Conservation (phyloP, 1,139 yeast species). For the Ogataea hybrid region DNA sequence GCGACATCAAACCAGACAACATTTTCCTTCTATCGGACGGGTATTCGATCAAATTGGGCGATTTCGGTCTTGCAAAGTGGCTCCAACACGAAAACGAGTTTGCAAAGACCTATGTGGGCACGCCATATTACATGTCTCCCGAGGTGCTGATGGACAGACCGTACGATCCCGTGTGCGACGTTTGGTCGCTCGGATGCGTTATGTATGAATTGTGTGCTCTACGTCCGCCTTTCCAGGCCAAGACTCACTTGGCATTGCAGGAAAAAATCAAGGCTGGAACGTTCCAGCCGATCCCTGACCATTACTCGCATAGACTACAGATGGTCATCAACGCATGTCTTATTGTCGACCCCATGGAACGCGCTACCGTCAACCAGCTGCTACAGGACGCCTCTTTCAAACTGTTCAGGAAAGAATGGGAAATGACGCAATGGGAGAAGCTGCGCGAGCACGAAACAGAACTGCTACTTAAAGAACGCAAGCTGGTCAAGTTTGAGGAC, state of each 20-base stretch:
- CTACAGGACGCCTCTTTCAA: constrained; percentile 75
- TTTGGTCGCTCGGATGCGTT: constrained; percentile 82
- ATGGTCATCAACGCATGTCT: constrained; percentile 77
- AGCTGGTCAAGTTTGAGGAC: constrained; percentile 37
- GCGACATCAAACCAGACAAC: constrained; percentile 92
- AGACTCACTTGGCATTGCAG: constrained; percentile 81
- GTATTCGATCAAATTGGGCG: constrained; percentile 51
- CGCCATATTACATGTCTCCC: constrained; percentile 89
- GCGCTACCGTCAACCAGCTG: constrained; percentile 79
- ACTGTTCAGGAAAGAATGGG: constrained; percentile 78
- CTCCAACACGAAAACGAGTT: constrained; percentile 66
- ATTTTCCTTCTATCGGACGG: constrained; percentile 66
- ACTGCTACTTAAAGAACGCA: constrained; percentile 49
- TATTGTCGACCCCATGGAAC: constrained; percentile 62
- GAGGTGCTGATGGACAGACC: constrained; percentile 78
- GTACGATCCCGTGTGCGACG: constrained; percentile 77
- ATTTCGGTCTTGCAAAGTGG: constrained; percentile 71
- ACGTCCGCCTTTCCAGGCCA: constrained; percentile 93
- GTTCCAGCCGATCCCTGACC: constrained; percentile 67
- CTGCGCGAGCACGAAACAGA: constrained; percentile 55
- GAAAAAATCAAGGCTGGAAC: constrained; percentile 73
- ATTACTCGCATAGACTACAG: constrained; percentile 71
- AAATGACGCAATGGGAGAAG: constrained; percentile 48
- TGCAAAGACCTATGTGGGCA: constrained; percentile 79
- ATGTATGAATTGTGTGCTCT: constrained; percentile 85